Evolutionary conservation across 305 asterid species (phyloP), one percentile per base, ranked within the genome.

Genomic region (Fraxinus sp.): DNA sequence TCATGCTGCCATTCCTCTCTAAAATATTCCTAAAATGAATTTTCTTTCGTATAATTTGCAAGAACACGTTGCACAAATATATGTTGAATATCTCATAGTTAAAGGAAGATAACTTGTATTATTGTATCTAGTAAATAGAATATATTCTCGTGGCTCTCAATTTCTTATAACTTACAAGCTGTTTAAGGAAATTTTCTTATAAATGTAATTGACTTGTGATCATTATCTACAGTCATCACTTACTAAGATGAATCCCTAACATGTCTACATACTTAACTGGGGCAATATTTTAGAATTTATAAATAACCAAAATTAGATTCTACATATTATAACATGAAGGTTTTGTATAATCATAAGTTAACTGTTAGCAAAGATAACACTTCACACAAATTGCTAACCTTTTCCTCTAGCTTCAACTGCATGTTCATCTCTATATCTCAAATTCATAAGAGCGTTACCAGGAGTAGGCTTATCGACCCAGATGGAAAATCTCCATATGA

Each of bases 391-490:
- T 33, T 62, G 81, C 91, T 80, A 77, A 92, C 99, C 96, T 94
- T 94, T 91, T 78, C 88, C 97, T 83, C 87, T 88, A 52, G 89
- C 87, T 87, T 90, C 98, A 85, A 87, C 82, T 20, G 98, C 96
- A 24, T 92, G 95, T 79, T 96, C 97, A 84, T 95, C 98, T 87
- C 96, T 91, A 82, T 93, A 95, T 83, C 97, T 88, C 86, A 91
- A 85, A 85, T 93, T 93, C 95, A 94, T 91, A 87, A 94, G 92
- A 80, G 93, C 93, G 55, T 92, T 95, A 52, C 97, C 99, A 66
- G 96, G 97, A n/a, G 97, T 95, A 84, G 98, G 98, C 88, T 94
- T 92, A 86, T 95, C 95, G 37, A 94, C 97, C 97, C 98, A 91
- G 62, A 95, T 91, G 74, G 97, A 96, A 87, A 94, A 93, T 62